Base-by-base conservation (phyloP, 495 filamentous ascomycete species). In the Talaromyces trachyspermus region DNA sequence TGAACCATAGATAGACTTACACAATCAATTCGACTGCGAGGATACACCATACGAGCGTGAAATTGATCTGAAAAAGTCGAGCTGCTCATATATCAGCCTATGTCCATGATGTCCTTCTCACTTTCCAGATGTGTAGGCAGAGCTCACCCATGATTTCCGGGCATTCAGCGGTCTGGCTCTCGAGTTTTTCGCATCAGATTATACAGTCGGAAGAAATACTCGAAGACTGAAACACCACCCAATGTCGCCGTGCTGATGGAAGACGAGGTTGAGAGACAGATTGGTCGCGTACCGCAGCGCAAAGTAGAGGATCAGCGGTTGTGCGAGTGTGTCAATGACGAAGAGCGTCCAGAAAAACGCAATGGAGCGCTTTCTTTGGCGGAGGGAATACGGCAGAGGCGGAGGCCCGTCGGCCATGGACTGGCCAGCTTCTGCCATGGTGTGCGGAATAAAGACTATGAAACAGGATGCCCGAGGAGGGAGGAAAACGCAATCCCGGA, bases 1-100 rank as follows among this genome's bases (percentile, higher is more conserved):
- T 17, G 2, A 10, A 17, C 11, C 12, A 3, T 4, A 26, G 15
- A 6, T 15, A 15, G 11, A 65, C 68, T 55, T 63, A 71, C 68
- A 72, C 70, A 50, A 80, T 77, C 35, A 81, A 66, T 50, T 80
- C 77, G 25, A 72, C 60, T 2, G 69, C 69, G 17, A 73, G 43
- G 17, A 71, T 69, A 40, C 70, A 50, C 69, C 69, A 73, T 1
- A 74, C 74, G 26, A 77, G 66, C 2, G 72, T 76, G 49, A 80
- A 77, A 49, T 79, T 80, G 64, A 79, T 78, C 38, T 81, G 78
- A 49, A 81, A 59, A 78, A 81, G 50, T 83, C 78, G 38, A 81
- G 63, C 71, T 77, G 52, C 40, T 25, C 12, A n/a, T 37, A 19
- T 22, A 35, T 36, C 11, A 60, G 44, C 15, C 41, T 60, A 42